These are phyloP conservation scores for Gynochthodes officinalis DNA, from an alignment of 257 asterid species.

Conservation along the genomic window DNA sequence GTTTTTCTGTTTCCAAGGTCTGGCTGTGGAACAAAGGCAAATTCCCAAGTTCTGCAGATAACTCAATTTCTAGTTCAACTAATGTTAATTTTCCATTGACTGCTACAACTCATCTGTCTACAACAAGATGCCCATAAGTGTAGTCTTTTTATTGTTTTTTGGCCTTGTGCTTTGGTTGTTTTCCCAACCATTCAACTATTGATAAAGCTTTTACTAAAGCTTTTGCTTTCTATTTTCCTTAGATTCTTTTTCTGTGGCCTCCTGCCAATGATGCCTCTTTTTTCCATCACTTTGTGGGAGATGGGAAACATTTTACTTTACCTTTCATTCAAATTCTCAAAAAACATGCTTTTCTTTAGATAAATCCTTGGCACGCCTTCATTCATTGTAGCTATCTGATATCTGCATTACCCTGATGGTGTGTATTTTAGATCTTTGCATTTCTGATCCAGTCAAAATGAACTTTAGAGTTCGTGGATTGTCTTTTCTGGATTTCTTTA, in stretches of 20 bases:
- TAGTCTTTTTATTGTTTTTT: not conserved
- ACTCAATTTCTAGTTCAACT: constrained; percentile 39
- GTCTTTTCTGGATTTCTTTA: constrained; percentile 2
- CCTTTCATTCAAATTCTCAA: constrained; percentile 28
- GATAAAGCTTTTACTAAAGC: constrained; percentile 16
- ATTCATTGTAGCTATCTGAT: constrained; percentile 2
- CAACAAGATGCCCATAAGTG: constrained; percentile 8
- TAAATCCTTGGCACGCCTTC: constrained; percentile 6
- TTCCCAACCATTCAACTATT: constrained; percentile 3
- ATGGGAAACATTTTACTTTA: constrained; percentile 27
- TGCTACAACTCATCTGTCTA: constrained; percentile 17
- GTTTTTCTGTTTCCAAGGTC: constrained; percentile 95
- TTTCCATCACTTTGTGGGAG: constrained; percentile 35
- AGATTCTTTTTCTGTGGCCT: constrained; percentile 38
- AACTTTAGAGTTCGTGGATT: constrained; percentile 1
- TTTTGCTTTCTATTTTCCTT: constrained; percentile 28
- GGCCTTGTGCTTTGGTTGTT: constrained; percentile 6
- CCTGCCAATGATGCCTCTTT: constrained; percentile 42
- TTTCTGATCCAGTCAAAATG: constrained; percentile 3
- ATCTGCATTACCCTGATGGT: not conserved
- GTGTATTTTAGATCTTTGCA: not conserved
- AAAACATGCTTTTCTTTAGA: constrained; percentile 10
- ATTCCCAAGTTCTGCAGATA: constrained; percentile 37
- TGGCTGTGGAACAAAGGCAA: constrained; percentile 94
- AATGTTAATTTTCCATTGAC: constrained; percentile 44